Base-by-base conservation (phyloP, 352 stramenopile species). In the Pythium guiyangense region DNA sequence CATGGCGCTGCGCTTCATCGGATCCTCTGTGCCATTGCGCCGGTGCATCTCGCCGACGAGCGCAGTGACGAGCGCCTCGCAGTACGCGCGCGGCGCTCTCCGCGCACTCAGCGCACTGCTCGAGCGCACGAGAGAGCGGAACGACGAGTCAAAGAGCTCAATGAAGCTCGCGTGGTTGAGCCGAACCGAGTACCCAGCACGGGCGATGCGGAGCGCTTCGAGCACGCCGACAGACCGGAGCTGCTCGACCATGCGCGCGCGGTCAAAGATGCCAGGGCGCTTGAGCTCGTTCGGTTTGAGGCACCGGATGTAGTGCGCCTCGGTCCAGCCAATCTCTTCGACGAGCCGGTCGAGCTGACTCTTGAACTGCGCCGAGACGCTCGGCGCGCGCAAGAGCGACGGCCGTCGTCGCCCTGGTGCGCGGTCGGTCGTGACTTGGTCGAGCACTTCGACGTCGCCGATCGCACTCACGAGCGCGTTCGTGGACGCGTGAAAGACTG, bases 241-340 rank as follows among this genome's bases (percentile, higher is more conserved):
- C 73, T 99, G 97, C 54, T 99, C 90, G 5, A 99, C 89, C 79
- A 99, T 96, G 37, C 96, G 88, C 49, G 79, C 67, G 31, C 78
- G 79, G 60, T 92, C 70, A 29, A 94, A 90, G 20, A 77, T 62
- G 11, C 69, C 67, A 3, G 84, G 52, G 31, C 74, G 77, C 64
- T 92, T 91, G 2, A 87, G 54, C 70, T 99, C 95, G 63, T 99
- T 99, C 42, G 97, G 96, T 73, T 99, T 99, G 3, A 99, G 74
- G 64, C 97, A 99, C 40, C 97, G 94, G 60, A 99, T 95, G 65
- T 99, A 99, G 67, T 99, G 97, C 10, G 96, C 96, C 61, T 97
- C 78, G 0, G 96, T 99, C 49, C 78, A 74, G 34, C 96, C 92
- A 52, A 99, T 99, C 37, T 97, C 84, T 20, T 84, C 67, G 45